Evolutionary conservation across 1,139 yeast genomes (phyloP), one percentile per base, ranked within the genome.

Genomic region (Taphrina sp.): DNA sequence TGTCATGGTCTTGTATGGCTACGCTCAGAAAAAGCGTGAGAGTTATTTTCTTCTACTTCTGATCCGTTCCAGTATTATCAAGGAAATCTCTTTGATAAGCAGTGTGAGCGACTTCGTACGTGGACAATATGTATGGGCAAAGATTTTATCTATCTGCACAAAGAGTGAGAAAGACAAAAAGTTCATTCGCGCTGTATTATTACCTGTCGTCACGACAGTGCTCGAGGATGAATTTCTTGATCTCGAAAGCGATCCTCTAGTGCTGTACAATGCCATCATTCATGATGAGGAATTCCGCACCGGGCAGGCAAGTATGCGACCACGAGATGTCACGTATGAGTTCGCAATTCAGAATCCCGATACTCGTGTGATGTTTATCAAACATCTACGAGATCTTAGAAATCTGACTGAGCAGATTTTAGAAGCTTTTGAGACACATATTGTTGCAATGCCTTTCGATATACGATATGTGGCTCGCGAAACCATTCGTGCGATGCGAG

Each of bases 221-320:
- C 70, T 79, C 5, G 82, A 80, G 16, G 73, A 78, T 58, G 83
- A 80, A 23, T 81, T 78, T 41, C 65, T 79, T 8, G 81, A 80
- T 59, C 79, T 88, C 64, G 96, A 90, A 65, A 82, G 92, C 58
- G 87, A 90, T 66, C 97, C 98, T 1, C 69, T 79, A 5, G 70
- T 73, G 39, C 72, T 73, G 34, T 82, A 83, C 66, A 70, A 73
- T 24, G 66, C 68, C 2, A 61, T 81, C 19, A 71, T 78, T 14
- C 75, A 75, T 23, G 73, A 70, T 47, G 85, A 81, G 56, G 75
- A 77, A 61, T 70, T 73, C 56, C 63, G 67, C 16, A 67, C 73
- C 3, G 75, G 75, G 1, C 67, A 64, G 60, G 64, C 60, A 64
- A 79, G 61, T 69, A 74, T 61, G 75, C 78, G 64, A 61, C 74